Conservation (phyloP, 164 flowering plant genomes). For the Vitis labrusca region DNA sequence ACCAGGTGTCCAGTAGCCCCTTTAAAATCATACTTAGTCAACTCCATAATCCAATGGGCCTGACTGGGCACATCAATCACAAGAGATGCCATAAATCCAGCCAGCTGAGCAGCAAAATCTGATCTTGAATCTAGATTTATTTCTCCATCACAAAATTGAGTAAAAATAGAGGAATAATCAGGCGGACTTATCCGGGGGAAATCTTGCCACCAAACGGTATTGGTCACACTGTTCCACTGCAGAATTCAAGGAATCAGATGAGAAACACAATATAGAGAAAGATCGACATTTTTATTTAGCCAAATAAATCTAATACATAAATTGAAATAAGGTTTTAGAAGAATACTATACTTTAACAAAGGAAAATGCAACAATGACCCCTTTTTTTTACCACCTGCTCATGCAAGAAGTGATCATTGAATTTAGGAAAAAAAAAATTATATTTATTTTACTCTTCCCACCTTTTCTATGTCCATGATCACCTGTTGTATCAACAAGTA, state of each 20-base stretch:
- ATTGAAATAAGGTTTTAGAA: background rate
- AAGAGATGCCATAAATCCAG: slow-evolving; percentile 80
- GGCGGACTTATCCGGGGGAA: slow-evolving; percentile 61
- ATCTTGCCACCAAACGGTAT: slow-evolving; percentile 99
- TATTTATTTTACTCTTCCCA: too few relatives aligned
- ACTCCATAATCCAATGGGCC: slow-evolving; percentile 71
- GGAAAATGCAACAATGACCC: background rate
- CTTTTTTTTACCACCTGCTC: too few relatives aligned
- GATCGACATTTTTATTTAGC: background rate
- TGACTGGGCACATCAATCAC: slow-evolving; percentile 70
- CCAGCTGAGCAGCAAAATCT: slow-evolving; percentile 89
- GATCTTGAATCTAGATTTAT: slow-evolving; percentile 36
- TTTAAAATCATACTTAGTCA: slow-evolving; percentile 73
- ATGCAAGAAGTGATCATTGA: too few relatives aligned
- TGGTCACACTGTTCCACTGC: slow-evolving; percentile 87
- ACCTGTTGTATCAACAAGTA: too few relatives aligned
- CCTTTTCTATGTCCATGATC: too few relatives aligned
- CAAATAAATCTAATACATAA: background rate
- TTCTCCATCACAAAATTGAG: slow-evolving; percentile 24
- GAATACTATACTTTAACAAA: background rate
- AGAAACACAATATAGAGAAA: slow-evolving; percentile 4
- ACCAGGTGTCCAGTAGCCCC: slow-evolving; percentile 66
- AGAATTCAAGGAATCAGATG: slow-evolving; percentile 12
- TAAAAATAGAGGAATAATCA: slow-evolving; percentile 61
- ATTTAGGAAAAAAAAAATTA: too few relatives aligned